Evolutionary conservation across 169 alveolate species (phyloP).

Genomic region (Plasmodium gallinaceum): DNA sequence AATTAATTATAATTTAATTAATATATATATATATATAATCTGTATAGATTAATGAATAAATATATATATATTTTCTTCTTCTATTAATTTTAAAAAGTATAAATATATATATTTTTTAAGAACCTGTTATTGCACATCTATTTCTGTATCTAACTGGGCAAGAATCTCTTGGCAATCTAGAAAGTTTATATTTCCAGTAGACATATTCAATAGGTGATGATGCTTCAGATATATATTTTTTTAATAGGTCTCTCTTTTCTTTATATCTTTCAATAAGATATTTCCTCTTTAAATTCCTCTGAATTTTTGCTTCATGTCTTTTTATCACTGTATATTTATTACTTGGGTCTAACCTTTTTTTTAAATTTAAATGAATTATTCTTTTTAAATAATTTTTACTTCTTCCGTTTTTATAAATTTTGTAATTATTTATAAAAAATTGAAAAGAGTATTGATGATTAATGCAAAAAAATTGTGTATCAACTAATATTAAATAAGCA

Average conservation of each 20-base stretch:
- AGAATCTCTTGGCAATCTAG: slow-evolving; percentile 83
- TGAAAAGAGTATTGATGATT: neutral
- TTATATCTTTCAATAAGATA: slow-evolving; percentile 79
- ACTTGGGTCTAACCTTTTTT: slow-evolving; percentile 60
- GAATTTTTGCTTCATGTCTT: slow-evolving; percentile 79
- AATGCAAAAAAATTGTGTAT: neutral
- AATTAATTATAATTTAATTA: neutral
- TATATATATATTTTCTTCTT: neutral
- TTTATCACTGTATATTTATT: slow-evolving; percentile 67
- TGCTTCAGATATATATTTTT: slow-evolving; percentile 81
- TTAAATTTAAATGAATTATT: slow-evolving; percentile 29
- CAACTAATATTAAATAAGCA: slow-evolving; percentile 16
- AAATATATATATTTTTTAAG: neutral
- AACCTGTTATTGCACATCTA: slow-evolving; percentile 84
- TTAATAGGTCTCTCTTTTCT: slow-evolving; percentile 79
- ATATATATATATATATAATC: neutral
- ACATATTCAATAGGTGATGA: slow-evolving; percentile 80
- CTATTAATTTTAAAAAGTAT: neutral
- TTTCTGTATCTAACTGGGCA: slow-evolving; percentile 78
- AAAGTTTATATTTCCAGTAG: slow-evolving; percentile 83
- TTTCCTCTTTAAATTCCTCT: slow-evolving; percentile 80
- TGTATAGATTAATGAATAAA: neutral
- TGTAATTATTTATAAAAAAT: slow-evolving; percentile 22
- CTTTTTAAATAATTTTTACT: slow-evolving; percentile 23
- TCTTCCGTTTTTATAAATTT: no score